Conservation (phyloP, 306 rosid species). For the Pterocarpus macrocarpus region DNA sequence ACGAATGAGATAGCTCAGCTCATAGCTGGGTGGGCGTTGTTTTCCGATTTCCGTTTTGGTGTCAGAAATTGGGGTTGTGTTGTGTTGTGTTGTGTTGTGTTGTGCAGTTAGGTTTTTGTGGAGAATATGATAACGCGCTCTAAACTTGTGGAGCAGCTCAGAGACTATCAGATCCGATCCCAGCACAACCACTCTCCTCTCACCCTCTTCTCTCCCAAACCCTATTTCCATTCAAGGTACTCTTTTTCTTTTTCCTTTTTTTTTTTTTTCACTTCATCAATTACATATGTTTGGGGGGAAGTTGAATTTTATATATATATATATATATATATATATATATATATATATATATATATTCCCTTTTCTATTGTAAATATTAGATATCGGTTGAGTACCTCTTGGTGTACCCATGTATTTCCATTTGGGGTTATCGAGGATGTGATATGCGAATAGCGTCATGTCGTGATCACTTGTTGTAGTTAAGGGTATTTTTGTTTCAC, state of each 20-base stretch:
- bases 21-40: neutral
- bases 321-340: too few species aligned
- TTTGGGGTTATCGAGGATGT: neutral
- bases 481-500: conserved; percentile 2
- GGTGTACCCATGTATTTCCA: neutral
- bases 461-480: conserved; percentile 7
- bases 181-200: conserved; percentile 65
- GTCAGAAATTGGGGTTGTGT: neutral
- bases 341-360: neutral
- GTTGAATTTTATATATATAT: too few species aligned
- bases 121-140: conserved; percentile 66
- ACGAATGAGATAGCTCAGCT: neutral
- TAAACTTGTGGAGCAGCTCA: conserved; percentile 75
- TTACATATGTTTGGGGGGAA: neutral
- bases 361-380: neutral
- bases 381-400: neutral
- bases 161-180: conserved; percentile 74
- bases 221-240: conserved; percentile 62
- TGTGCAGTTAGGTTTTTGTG: neutral
- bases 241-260: neutral
- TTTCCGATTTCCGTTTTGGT: neutral
- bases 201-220: conserved; percentile 72
- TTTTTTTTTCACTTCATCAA: neutral
- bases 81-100: neutral
- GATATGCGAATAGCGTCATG: neutral